These are phyloP conservation scores for Trichoderma koningiopsis DNA, from an alignment of 2,329 filamentous ascomycete species.

Conservation along the genomic window DNA sequence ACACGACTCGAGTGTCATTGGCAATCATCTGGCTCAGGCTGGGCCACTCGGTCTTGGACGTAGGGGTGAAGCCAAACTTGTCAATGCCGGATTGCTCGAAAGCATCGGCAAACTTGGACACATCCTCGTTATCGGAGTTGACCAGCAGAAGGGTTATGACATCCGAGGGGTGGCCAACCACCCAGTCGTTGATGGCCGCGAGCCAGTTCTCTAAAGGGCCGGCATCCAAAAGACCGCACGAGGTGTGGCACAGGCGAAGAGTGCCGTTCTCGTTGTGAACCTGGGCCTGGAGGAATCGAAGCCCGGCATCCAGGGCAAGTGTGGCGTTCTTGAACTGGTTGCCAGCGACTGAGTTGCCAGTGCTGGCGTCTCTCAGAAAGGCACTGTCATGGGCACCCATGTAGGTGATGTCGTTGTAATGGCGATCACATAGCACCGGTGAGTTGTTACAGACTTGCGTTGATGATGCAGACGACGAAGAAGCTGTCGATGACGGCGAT, in stretches of 20 bases:
- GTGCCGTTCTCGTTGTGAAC: constrained; percentile 63
- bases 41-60: constrained; percentile 60
- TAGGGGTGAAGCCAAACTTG: constrained; percentile 61
- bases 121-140: constrained; percentile 64
- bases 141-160: constrained; percentile 75
- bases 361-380: constrained; percentile 67
- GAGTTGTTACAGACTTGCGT: constrained; percentile 76
- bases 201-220: constrained; percentile 68
- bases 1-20: constrained; percentile 65
- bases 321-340: constrained; percentile 77
- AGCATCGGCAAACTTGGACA: constrained; percentile 55
- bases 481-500: constrained; percentile 11
- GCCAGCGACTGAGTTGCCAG: constrained; percentile 63
- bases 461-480: constrained; percentile 27
- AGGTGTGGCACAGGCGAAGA: constrained; percentile 71
- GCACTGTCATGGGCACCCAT: constrained; percentile 76
- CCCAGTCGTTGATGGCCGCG: constrained; percentile 64
- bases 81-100: constrained; percentile 63
- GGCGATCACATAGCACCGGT: constrained; percentile 67
- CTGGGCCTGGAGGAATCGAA: constrained; percentile 72
- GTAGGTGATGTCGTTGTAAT: constrained; percentile 76
- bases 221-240: constrained; percentile 68
- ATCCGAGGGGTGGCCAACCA: constrained; percentile 70
- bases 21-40: constrained; percentile 71
- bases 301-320: constrained; percentile 67